Evolutionary conservation across 257 asterid genomes (phyloP).

Genomic region (Solanum arcanum): DNA sequence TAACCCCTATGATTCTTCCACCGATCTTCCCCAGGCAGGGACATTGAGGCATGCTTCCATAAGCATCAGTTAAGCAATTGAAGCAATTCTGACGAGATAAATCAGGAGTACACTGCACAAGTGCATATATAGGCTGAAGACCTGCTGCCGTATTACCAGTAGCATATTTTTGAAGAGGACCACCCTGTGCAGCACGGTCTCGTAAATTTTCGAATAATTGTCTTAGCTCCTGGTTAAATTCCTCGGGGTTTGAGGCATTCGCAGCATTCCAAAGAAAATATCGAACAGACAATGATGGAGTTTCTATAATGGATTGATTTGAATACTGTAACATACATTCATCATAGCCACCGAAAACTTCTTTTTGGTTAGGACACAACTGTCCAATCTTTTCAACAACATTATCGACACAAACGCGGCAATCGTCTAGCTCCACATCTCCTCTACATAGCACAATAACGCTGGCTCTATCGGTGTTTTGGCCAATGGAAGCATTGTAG

Average conservation of each 20-base stretch:
- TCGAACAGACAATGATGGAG: rapidly evolving
- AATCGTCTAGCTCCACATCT: background rate
- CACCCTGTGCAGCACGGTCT: background rate
- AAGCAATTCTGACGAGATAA: background rate
- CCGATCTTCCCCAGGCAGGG: background rate
- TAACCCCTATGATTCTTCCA: background rate
- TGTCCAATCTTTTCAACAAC: background rate
- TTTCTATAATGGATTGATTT: background rate
- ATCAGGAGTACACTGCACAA: conserved; percentile 23
- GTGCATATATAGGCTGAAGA: background rate
- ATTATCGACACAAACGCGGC: background rate
- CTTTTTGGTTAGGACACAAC: background rate
- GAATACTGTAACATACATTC: background rate
- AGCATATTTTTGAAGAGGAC: conserved; percentile 2
- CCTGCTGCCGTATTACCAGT: background rate
- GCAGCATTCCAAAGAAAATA: background rate
- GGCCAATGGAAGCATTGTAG: background rate
- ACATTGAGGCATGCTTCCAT: background rate
- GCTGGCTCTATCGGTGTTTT: background rate
- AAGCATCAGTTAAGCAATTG: conserved; percentile 1
- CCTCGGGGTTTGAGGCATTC: background rate
- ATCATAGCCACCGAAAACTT: conserved; percentile 1
- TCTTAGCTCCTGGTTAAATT: background rate
- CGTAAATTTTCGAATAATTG: background rate
- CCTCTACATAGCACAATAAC: conserved; percentile 12